Percentiles rank a stretch among this genome's conserved stretches.
Conservation (phyloP, 139 green algal genomes). For the Astrephomene gubernaculifera region DNA sequence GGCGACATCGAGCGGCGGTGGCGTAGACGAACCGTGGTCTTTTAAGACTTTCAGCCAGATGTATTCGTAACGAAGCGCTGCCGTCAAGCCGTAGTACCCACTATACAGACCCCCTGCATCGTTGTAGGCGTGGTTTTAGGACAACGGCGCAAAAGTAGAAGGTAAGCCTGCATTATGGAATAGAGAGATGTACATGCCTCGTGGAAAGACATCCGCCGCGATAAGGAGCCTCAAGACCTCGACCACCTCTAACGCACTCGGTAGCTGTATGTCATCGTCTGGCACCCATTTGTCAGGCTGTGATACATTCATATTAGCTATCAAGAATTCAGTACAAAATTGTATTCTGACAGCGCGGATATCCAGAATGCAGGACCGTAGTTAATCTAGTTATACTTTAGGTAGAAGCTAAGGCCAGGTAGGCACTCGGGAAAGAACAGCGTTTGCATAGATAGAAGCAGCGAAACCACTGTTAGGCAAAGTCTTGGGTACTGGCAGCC, state of each 20-base stretch:
- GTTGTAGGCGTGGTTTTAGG: not conserved
- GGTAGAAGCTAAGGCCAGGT: constrained; percentile 52
- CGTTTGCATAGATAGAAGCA: too few relatives aligned
- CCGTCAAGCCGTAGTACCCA: not conserved
- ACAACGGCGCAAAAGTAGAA: not conserved
- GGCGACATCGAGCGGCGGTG: constrained; percentile 5
- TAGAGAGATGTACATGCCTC: not conserved
- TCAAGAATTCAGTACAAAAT: not conserved
- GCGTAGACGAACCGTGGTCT: not conserved
- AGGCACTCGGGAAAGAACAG: not conserved
- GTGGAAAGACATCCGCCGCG: not conserved
- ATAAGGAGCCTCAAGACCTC: constrained; percentile 7
- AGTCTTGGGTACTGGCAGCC: too few relatives aligned
- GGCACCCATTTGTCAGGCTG: not conserved
- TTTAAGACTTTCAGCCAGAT: not conserved
- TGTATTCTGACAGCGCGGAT: not conserved
- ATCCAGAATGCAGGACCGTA: not conserved
- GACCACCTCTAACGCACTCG: not conserved
- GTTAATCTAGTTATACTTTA: not conserved
- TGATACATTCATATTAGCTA: not conserved
- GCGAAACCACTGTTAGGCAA: too few relatives aligned
- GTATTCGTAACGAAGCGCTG: not conserved
- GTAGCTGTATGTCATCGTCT: not conserved
- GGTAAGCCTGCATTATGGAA: not conserved
- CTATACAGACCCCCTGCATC: constrained; percentile 6